These are phyloP conservation scores for Fusarium sp. DNA, from an alignment of 2,329 filamentous ascomycete genomes.

Conservation along the genomic window DNA sequence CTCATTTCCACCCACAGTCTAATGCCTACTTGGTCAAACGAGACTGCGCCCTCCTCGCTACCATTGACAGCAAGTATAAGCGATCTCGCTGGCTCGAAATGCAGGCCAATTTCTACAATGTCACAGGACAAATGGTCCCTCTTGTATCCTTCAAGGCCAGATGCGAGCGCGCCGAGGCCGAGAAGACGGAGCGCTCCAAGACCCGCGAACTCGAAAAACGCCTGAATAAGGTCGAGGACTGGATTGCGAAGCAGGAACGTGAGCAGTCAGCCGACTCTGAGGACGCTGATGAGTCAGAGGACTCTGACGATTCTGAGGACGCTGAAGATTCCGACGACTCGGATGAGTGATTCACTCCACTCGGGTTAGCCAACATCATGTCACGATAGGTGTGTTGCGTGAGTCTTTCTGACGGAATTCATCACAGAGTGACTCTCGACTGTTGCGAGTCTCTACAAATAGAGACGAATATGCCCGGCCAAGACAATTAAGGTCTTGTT, in stretches of 20 bases:
- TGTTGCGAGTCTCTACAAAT: slow-evolving; percentile 3
- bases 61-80: slow-evolving; percentile 47
- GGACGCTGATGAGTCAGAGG: background rate
- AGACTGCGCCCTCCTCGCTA: slow-evolving; percentile 50
- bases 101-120: slow-evolving; percentile 56
- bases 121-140: slow-evolving; percentile 53
- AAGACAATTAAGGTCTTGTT: background rate
- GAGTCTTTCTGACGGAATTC: background rate
- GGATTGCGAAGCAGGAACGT: slow-evolving; percentile 22
- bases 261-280: background rate
- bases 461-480: background rate
- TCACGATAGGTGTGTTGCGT: background rate
- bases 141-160: slow-evolving; percentile 49
- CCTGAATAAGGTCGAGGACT: slow-evolving; percentile 28
- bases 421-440: background rate
- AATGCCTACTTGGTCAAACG: slow-evolving; percentile 41
- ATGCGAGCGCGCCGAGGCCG: slow-evolving; percentile 44
- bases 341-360: background rate
- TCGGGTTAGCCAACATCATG: background rate
- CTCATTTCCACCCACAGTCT: slow-evolving; percentile 27
- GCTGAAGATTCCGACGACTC: background rate
- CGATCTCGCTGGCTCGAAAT: slow-evolving; percentile 52
- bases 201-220: background rate
- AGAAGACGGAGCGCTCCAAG: slow-evolving; percentile 3
- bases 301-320: background rate